phyloP scores from a whole-genome alignment of 1,284 basidiomycete genomes.

The Coniferiporia sulphurascens region DNA sequence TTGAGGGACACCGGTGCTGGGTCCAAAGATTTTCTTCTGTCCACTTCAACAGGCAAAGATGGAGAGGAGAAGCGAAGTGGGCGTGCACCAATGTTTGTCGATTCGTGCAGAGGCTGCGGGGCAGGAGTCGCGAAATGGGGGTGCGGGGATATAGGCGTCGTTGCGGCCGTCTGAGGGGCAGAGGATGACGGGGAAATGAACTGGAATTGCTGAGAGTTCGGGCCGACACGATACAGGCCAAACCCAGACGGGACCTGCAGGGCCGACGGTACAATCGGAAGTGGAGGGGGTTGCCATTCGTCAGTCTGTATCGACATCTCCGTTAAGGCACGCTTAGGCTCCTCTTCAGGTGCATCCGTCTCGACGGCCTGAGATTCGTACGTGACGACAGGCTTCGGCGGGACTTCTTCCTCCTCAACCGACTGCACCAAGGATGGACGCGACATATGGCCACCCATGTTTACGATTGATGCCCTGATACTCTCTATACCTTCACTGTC shows the following conservation, averaged over 20 bases:
- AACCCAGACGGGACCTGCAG: slow-evolving; percentile 20
- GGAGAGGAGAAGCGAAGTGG: slow-evolving; percentile 33
- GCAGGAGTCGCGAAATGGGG: slow-evolving; percentile 33
- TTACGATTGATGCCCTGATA: slow-evolving; percentile 50
- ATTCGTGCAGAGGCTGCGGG: slow-evolving; percentile 39
- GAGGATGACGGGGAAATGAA: slow-evolving; percentile 53
- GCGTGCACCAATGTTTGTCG: slow-evolving; percentile 31
- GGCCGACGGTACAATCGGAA: slow-evolving; percentile 22
- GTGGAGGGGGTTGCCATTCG: slow-evolving; percentile 46
- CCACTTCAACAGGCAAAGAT: slow-evolving; percentile 33
- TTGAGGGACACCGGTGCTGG: slow-evolving; percentile 52
- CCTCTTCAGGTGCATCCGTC: slow-evolving; percentile 28
- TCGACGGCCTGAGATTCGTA: slow-evolving; percentile 39
- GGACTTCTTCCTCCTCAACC: neutral
- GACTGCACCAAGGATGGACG: slow-evolving; percentile 14
- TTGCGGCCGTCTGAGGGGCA: slow-evolving; percentile 31
- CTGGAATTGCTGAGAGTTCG: slow-evolving; percentile 66
- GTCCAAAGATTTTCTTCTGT: slow-evolving; percentile 51
- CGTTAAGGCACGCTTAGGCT: slow-evolving; percentile 54
- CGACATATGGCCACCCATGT: slow-evolving; percentile 28
- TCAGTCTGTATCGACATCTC: slow-evolving; percentile 80
- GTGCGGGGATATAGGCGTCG: slow-evolving; percentile 25
- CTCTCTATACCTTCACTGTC: slow-evolving; percentile 58
- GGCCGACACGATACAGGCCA: slow-evolving; percentile 54
- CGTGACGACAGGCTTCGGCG: slow-evolving; percentile 16